Conservation (phyloP, 2,329 filamentous ascomycete genomes). For the Trichoderma semiorbis region DNA sequence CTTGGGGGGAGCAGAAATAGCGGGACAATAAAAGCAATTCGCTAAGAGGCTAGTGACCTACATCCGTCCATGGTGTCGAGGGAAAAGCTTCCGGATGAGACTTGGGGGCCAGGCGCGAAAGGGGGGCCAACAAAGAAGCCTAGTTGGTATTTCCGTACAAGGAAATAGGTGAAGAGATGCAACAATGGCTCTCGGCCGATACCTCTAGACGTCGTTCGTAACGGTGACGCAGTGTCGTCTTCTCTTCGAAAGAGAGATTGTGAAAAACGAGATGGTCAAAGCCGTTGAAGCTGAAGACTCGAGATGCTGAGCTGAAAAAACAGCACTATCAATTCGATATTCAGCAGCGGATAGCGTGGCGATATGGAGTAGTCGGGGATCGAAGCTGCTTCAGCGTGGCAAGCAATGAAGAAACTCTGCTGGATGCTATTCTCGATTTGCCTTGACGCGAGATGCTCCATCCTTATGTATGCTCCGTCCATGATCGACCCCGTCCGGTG, state of each 20-base stretch:
- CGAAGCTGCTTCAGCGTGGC: conserved; percentile 6
- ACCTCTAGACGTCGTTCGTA: not conserved
- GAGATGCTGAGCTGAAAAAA: not conserved
- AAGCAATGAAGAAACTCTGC: not conserved
- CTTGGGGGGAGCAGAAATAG: not conserved
- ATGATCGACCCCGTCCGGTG: conserved; percentile 18
- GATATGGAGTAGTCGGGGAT: not conserved
- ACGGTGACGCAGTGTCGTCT: not conserved
- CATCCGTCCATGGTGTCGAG: conserved; percentile 27
- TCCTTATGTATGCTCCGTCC: conserved; percentile 18
- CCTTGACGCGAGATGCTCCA: conserved; percentile 16
- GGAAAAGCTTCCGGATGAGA: not conserved
- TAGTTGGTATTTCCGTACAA: not conserved
- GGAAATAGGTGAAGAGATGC: not conserved
- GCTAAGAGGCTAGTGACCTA: conserved; percentile 11
- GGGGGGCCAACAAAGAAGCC: not conserved
- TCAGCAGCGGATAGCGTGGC: not conserved
- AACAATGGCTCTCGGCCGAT: conserved; percentile 3
- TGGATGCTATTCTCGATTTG: conserved; percentile 7
- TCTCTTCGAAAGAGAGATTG: not conserved
- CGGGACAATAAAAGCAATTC: not conserved
- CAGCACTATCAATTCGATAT: not conserved
- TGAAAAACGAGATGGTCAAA: not conserved
- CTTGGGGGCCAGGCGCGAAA: conserved; percentile 9
- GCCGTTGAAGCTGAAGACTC: not conserved